Conservation (phyloP, 352 stramenopile genomes). For the Phytophthora citrophthora region DNA sequence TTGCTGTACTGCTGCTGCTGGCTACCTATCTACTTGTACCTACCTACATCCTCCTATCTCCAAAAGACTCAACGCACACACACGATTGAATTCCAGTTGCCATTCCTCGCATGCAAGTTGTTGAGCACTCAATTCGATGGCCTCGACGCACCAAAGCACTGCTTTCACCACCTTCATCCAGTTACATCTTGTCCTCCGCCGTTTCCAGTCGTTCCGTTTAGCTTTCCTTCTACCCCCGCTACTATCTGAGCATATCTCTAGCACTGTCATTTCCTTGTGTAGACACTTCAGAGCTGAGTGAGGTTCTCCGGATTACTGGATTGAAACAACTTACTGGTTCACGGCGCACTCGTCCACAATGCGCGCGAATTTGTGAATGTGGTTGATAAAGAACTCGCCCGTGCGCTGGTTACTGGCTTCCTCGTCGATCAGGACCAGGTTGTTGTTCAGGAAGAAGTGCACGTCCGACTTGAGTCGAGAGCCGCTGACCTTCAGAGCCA, state of each 20-base stretch:
- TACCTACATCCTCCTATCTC: conserved; percentile 30
- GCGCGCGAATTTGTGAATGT: conserved; percentile 89
- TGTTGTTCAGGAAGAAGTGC: conserved; percentile 82
- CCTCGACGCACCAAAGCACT: conserved; percentile 24
- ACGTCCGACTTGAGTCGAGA: conserved; percentile 75
- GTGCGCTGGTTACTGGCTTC: conserved; percentile 86
- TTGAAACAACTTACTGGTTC: conserved; percentile 45
- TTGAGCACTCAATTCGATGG: conserved; percentile 12
- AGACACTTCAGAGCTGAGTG: conserved; percentile 14
- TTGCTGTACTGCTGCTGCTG: conserved; percentile 31
- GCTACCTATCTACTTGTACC: conserved; percentile 31
- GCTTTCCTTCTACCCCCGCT: conserved; percentile 18
- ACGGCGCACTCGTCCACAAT: conserved; percentile 86
- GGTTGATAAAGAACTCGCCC: conserved; percentile 90
- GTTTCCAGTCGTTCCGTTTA: conserved; percentile 30
- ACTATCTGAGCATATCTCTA: conserved; percentile 12
- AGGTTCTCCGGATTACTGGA: conserved; percentile 10
- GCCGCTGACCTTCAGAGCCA: conserved; percentile 79
- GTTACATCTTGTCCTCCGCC: conserved; percentile 26
- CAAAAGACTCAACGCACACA: conserved; percentile 25
- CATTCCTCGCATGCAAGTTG: conserved; percentile 21
- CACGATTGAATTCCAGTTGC: conserved; percentile 27
- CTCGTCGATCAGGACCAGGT: conserved; percentile 86
- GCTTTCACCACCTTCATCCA: conserved; percentile 13
- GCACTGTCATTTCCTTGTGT: conserved; percentile 28